Conservation (phyloP, 208 protist genomes). For the Balamuthia mandrillaris region DNA sequence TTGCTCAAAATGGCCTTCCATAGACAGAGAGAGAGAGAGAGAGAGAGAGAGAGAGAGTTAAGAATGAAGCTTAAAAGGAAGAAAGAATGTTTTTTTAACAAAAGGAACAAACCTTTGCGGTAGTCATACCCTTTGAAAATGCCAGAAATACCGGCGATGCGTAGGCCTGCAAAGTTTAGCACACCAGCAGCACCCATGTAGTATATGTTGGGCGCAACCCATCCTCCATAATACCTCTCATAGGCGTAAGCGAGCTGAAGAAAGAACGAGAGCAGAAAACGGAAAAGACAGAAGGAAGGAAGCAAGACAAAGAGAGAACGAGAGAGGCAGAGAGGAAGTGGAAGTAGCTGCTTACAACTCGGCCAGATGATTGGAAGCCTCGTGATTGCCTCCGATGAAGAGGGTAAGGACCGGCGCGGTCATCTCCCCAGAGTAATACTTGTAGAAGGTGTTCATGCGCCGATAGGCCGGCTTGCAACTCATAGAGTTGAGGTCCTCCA, state of each 20-base stretch:
- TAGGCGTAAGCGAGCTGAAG: too few relatives aligned
- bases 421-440: slow-evolving; percentile 86
- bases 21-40: too few relatives aligned
- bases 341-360: too few relatives aligned
- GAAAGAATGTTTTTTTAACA: background rate
- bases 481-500: slow-evolving; percentile 86
- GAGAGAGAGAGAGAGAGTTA: background rate
- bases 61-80: background rate
- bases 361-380: slow-evolving; percentile 90
- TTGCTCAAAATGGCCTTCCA: slow-evolving; percentile 68
- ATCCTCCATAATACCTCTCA: slow-evolving; percentile 84
- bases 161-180: slow-evolving; percentile 78
- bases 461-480: slow-evolving; percentile 92
- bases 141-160: slow-evolving; percentile 76
- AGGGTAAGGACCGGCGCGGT: slow-evolving; percentile 94
- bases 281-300: background rate
- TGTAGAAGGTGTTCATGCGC: slow-evolving; percentile 87
- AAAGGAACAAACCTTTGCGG: slow-evolving; percentile 29
- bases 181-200: slow-evolving; percentile 92
- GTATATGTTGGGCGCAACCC: slow-evolving; percentile 96
- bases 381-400: slow-evolving; percentile 98
- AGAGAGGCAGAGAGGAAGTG: background rate
- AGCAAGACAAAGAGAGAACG: background rate
- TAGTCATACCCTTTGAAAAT: slow-evolving; percentile 75
- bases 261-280: too few relatives aligned